Conservation (phyloP, 306 rosid genomes). For the Pterocarpus macrocarpus region DNA sequence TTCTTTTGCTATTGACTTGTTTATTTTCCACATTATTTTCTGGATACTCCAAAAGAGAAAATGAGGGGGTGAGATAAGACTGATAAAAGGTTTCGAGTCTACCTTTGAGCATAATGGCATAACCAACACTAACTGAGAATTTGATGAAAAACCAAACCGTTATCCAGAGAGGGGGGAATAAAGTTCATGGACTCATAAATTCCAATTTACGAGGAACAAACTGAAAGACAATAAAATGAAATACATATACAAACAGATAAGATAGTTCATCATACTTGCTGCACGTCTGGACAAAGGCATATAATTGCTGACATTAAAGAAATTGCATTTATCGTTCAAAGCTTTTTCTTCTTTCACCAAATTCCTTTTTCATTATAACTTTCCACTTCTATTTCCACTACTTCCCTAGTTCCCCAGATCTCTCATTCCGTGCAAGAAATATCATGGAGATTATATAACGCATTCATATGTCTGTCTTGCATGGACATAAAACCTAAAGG, state of each 20-base stretch:
- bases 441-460: slow-evolving; percentile 20
- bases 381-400: slow-evolving; percentile 15
- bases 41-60: slow-evolving; percentile 68
- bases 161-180: slow-evolving; percentile 4
- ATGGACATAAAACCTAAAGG: slow-evolving; percentile 19
- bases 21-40: slow-evolving; percentile 99
- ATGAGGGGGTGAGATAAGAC: slow-evolving; percentile 45
- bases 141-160: slow-evolving; percentile 31
- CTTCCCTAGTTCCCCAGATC: slow-evolving; percentile 19
- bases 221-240: neutral
- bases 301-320: slow-evolving; percentile 20
- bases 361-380: neutral
- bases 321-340: slow-evolving; percentile 9
- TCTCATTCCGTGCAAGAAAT: slow-evolving; percentile 10
- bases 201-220: slow-evolving; percentile 13
- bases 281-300: slow-evolving; percentile 2
- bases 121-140: slow-evolving; percentile 17
- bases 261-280: slow-evolving; percentile 31
- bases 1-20: slow-evolving; percentile 96
- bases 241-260: neutral
- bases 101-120: slow-evolving; percentile 38
- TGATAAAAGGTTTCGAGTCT: slow-evolving; percentile 33
- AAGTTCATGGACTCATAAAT: slow-evolving; percentile 28
- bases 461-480: slow-evolving; percentile 12
- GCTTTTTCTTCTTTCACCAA: slow-evolving; percentile 22